These are phyloP conservation scores for Exophiala alcalophila DNA, from an alignment of 2,329 filamentous ascomycete genomes.

Conservation along the genomic window DNA sequence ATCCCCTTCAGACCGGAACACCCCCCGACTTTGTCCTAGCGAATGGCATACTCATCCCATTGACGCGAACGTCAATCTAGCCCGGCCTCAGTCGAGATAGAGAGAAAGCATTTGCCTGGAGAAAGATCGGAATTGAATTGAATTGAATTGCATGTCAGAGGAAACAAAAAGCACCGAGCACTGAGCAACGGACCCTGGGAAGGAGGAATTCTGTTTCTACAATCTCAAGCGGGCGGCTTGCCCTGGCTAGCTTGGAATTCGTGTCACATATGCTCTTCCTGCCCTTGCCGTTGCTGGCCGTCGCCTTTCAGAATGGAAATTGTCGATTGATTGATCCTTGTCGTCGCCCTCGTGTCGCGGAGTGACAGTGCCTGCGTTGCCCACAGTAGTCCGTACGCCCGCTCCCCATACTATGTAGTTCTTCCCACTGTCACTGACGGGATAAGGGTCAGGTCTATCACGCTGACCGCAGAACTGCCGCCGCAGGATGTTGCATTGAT, in stretches of 20 bases:
- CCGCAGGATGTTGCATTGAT: no score
- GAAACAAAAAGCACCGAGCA: conserved; percentile 24
- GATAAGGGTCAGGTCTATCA: no score
- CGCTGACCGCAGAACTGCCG: conserved; percentile 15
- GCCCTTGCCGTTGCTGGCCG: conserved; percentile 12
- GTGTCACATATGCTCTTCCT: conserved; percentile 25
- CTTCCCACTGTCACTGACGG: no score
- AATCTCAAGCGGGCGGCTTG: conserved; percentile 17
- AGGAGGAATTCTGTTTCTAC: conserved; percentile 27
- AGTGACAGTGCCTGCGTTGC: no score
- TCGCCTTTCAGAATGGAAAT: conserved; percentile 26
- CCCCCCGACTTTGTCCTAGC: conserved; percentile 24
- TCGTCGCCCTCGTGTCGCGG: neutral
- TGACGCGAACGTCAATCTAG: conserved; percentile 16
- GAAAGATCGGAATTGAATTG: conserved; percentile 17
- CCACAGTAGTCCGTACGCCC: no score
- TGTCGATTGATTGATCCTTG: conserved; percentile 17
- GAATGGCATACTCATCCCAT: conserved; percentile 21
- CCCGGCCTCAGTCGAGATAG: conserved; percentile 11
- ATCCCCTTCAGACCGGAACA: conserved; percentile 15
- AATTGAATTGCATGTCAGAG: conserved; percentile 8
- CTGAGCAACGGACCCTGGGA: conserved; percentile 10
- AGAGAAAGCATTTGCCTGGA: conserved; percentile 18
- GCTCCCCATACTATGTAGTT: neutral
- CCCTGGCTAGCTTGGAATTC: conserved; percentile 24